Evolutionary conservation across 2,329 filamentous ascomycete species (phyloP).

Genomic region (Exophiala mesophila): DNA sequence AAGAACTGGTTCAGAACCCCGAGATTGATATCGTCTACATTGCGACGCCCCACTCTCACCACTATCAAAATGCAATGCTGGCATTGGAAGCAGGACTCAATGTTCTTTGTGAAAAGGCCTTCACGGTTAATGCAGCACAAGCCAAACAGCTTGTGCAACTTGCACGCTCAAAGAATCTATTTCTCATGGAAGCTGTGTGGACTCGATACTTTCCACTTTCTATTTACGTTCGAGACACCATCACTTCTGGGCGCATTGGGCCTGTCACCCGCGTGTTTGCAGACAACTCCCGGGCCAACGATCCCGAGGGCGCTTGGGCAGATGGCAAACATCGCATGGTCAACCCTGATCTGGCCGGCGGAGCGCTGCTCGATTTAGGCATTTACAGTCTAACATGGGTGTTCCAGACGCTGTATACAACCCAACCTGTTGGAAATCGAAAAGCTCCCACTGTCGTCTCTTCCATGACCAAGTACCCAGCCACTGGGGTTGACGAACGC

Average conservation of each 20-base stretch:
- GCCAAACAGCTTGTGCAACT: slow-evolving; percentile 65
- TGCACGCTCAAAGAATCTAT: slow-evolving; percentile 66
- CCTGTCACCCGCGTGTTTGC: slow-evolving; percentile 58
- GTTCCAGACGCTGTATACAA: slow-evolving; percentile 56
- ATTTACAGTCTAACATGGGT: slow-evolving; percentile 89
- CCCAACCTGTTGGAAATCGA: slow-evolving; percentile 59
- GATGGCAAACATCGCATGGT: slow-evolving; percentile 66
- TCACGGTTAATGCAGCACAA: slow-evolving; percentile 78
- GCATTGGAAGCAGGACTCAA: slow-evolving; percentile 77
- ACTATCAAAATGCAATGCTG: slow-evolving; percentile 84
- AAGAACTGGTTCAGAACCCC: slow-evolving; percentile 70
- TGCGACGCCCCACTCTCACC: slow-evolving; percentile 85
- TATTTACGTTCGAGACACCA: slow-evolving; percentile 30
- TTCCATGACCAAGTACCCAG: slow-evolving; percentile 23
- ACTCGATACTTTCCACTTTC: slow-evolving; percentile 83
- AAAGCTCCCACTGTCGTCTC: slow-evolving; percentile 64
- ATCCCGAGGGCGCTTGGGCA: slow-evolving; percentile 45
- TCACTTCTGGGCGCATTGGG: slow-evolving; percentile 50
- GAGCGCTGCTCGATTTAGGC: slow-evolving; percentile 75
- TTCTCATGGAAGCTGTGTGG: slow-evolving; percentile 86
- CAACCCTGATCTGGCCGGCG: slow-evolving; percentile 76
- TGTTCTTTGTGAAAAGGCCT: slow-evolving; percentile 84
- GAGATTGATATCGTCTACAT: slow-evolving; percentile 75
- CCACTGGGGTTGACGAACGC: slow-evolving; percentile 30
- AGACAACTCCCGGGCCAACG: slow-evolving; percentile 38